Evolutionary conservation across 2,329 filamentous ascomycete species (phyloP), one percentile per base, ranked within the genome.

Genomic region (Drechslera avenae): DNA sequence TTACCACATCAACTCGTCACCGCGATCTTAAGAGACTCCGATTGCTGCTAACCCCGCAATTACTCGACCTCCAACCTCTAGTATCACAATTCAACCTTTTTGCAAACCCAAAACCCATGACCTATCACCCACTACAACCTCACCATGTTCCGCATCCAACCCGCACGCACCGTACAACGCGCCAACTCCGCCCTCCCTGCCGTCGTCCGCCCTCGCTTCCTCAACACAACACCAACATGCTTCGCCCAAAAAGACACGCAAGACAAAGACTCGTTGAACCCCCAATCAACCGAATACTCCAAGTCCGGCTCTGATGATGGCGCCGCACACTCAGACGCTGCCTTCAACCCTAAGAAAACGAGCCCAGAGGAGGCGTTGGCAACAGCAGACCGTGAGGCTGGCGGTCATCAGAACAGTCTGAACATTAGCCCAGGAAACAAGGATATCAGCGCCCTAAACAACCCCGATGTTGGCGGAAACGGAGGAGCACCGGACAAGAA

Each of bases 281-380:
- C 88, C 0, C 79, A 83, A 30, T 74, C 81, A 2, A 84, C 81
- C 46, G 89, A 95, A 68, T 84, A 86, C 73, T 83, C 84, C 50
- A 84, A 87, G 67, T 85, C 84, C 41, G 88, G 84, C 3, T 83
- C 83, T 0, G 89, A 86, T 58, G 76, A 86, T 35, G 75, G 76
- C 10, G 81, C 86, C 0, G 76, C 80, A 23, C 76, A 82, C 49
- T 69, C 77, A 3, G 79, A 86, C 34, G 81, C 86, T 0, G 87
- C 91, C 1, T 95, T 89, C 73, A 81, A 90, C 67, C 84, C 86
- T 0, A 73, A 79, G 47, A 83, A 83, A 69, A 92, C 88, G 21
- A 76, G 79, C 16, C 90, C 90, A 0, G 86, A 91, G 67, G 66
- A 73, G 17, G 83, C 85, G 73, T 81, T 76, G 60, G 68, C 54